Conservation (phyloP, 257 asterid species). For the Solanum medicagineum region DNA sequence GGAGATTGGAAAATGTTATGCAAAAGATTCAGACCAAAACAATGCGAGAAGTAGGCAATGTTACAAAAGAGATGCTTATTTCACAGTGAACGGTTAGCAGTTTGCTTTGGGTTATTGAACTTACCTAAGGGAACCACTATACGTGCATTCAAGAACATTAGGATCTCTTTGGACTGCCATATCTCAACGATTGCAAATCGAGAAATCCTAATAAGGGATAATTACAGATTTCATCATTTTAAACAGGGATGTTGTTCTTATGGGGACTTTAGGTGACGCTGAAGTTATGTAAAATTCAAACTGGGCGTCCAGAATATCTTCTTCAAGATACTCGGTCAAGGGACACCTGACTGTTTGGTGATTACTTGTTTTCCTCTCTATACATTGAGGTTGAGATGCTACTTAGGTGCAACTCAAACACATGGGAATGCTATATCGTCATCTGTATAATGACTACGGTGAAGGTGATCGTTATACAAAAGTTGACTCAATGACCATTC, state of each 20-base stretch:
- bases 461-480: too few relatives aligned
- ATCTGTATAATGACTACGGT: not conserved
- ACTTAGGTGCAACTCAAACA: not conserved
- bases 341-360: not conserved
- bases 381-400: not conserved
- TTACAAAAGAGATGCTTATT: not conserved
- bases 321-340: not conserved
- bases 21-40: not conserved
- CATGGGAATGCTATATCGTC: not conserved
- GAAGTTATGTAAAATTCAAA: not conserved
- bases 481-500: not conserved
- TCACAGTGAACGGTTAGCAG: constrained; percentile 17
- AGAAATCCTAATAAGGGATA: constrained; percentile 8
- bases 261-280: constrained; percentile 11
- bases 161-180: constrained; percentile 11
- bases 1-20: not conserved
- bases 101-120: constrained; percentile 8
- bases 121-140: constrained; percentile 6
- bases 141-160: constrained; percentile 9
- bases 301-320: too few relatives aligned
- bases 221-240: constrained; percentile 18
- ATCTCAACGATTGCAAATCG: not conserved
- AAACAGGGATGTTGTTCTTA: constrained; percentile 14
- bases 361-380: not conserved
- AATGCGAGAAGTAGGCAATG: not conserved